Evolutionary conservation across 208 protist genomes (phyloP).

Genomic region (Naegleria fowleri): DNA sequence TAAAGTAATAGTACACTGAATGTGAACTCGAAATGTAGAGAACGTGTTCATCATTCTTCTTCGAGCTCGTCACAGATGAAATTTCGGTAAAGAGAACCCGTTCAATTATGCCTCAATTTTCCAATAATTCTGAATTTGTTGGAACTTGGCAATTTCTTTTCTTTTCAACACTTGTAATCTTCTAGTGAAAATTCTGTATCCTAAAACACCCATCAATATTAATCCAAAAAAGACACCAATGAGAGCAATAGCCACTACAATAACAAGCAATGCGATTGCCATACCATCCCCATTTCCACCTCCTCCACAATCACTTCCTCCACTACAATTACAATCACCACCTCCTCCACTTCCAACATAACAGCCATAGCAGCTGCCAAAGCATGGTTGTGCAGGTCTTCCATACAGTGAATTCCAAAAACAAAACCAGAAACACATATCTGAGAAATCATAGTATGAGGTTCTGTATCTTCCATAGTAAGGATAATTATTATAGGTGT

Average conservation of each 20-base stretch:
- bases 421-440: neutral
- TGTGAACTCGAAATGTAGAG: too few species aligned
- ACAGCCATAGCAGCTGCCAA: neutral
- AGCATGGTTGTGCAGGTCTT: neutral
- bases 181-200: neutral
- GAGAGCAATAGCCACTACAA: neutral
- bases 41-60: too few species aligned
- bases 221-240: neutral
- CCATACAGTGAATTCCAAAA: neutral
- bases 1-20: too few species aligned
- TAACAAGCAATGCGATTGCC: neutral
- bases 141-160: neutral
- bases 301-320: neutral
- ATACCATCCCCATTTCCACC: neutral
- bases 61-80: too few species aligned
- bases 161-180: neutral
- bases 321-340: neutral
- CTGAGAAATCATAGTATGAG: neutral
- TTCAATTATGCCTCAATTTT: too few species aligned
- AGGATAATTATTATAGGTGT: neutral
- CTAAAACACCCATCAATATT: neutral
- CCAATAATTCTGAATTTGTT: slow-evolving; percentile 18
- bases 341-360: neutral
- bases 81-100: too few species aligned
- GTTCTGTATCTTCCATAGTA: neutral